A percentile compares a stretch with the other conserved stretches of the same genome.
Evolutionary conservation across 2,329 filamentous ascomycete species (phyloP).

Genomic region (Sporothrix protearum): DNA sequence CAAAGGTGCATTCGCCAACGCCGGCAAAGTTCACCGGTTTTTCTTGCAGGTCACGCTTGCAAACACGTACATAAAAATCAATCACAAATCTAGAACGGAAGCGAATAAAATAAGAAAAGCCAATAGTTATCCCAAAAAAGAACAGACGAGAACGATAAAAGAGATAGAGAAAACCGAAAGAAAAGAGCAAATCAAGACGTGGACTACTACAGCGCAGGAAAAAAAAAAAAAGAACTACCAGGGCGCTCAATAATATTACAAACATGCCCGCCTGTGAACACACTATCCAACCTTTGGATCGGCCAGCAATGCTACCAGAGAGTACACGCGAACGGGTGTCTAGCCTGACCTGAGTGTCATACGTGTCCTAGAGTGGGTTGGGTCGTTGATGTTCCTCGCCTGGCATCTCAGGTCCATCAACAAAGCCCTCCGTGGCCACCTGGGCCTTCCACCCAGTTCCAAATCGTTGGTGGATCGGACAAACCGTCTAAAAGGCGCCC

Average conservation of each 20-base stretch:
- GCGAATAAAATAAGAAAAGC: background rate
- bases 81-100: background rate
- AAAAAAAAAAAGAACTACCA: conserved; percentile 14
- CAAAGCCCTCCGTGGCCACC: background rate
- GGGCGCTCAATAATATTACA: conserved; percentile 28
- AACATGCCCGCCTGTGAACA: conserved; percentile 20
- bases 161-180: background rate
- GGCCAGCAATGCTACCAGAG: background rate
- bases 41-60: background rate
- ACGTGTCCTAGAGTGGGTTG: background rate
- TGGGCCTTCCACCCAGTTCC: background rate
- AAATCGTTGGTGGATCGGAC: background rate
- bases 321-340: background rate
- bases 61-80: background rate
- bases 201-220: background rate
- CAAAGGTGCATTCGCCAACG: too few species aligned
- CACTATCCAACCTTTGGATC: conserved; percentile 23
- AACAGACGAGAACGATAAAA: background rate
- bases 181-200: background rate
- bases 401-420: background rate
- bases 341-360: too few species aligned
- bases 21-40: background rate
- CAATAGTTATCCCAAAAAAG: conserved; percentile 19
- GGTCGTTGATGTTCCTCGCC: background rate
- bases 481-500: too few species aligned